These are phyloP conservation scores for Lenzites betulinus DNA, from an alignment of 768 basidiomycete species.

Conservation along the genomic window DNA sequence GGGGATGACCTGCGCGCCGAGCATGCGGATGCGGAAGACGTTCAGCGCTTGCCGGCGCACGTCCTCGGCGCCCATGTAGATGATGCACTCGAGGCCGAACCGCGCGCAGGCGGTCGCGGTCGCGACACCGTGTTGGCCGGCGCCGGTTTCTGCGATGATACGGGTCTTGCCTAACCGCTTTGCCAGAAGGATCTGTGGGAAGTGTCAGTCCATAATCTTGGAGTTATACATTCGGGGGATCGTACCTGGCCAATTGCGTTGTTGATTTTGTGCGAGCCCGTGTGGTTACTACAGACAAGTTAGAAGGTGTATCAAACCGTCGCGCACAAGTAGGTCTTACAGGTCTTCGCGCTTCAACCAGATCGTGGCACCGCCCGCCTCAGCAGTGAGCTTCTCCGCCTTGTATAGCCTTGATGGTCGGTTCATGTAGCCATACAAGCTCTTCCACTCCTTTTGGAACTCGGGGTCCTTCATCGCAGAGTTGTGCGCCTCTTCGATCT, in stretches of 20 bases:
- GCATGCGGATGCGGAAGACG: constrained; percentile 97
- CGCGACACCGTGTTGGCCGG: constrained; percentile 98
- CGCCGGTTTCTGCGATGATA: constrained; percentile 98
- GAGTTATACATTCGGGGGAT: constrained; percentile 17
- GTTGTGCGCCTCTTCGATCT: constrained; percentile 91
- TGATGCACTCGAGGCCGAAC: constrained; percentile 91
- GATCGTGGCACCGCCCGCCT: constrained; percentile 91
- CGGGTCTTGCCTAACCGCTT: constrained; percentile 90
- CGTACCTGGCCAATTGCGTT: constrained; percentile 93
- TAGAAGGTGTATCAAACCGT: constrained; percentile 1
- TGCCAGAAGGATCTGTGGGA: constrained; percentile 83
- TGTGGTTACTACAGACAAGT: constrained; percentile 74
- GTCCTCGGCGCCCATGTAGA: constrained; percentile 99
- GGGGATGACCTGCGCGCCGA: constrained; percentile 92
- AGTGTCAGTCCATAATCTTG: constrained; percentile 9
- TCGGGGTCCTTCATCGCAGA: constrained; percentile 82
- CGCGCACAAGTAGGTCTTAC: constrained; percentile 41
- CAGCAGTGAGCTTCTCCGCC: constrained; percentile 86
- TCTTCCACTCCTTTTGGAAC: constrained; percentile 91
- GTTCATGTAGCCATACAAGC: constrained; percentile 92
- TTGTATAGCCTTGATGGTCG: constrained; percentile 90
- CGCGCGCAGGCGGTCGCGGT: constrained; percentile 98
- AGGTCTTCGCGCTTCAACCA: constrained; percentile 98
- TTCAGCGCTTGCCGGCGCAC: constrained; percentile 95
- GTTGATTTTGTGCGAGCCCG: constrained; percentile 99